Conservation (phyloP, 164 flowering plant species). For the Litsea cubeba region DNA sequence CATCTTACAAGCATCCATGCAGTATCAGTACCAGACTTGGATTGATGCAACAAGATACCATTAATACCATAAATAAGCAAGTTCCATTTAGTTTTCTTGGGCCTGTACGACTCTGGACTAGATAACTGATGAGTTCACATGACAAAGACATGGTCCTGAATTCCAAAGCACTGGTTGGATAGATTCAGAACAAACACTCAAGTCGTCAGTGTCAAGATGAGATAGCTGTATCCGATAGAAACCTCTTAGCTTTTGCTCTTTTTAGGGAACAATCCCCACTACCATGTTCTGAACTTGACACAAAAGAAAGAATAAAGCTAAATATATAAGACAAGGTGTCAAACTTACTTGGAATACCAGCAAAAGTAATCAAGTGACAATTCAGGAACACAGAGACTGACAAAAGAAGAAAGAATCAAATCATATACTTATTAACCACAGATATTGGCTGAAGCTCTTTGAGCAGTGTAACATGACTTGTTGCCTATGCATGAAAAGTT, state of each 20-base stretch:
- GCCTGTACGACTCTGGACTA: not conserved
- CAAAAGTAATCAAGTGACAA: slow-evolving; percentile 1
- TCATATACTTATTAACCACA: slow-evolving; percentile 1
- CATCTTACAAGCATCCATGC: not conserved
- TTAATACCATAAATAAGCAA: not conserved
- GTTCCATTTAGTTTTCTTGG: not conserved
- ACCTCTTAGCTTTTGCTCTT: slow-evolving; percentile 8
- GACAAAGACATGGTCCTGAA: not conserved
- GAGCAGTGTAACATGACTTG: not conserved
- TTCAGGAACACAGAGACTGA: slow-evolving; percentile 1
- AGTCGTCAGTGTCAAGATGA: slow-evolving; percentile 8
- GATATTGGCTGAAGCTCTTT: not conserved
- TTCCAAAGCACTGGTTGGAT: slow-evolving; percentile 3
- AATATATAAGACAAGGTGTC: not conserved
- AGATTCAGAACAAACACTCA: not conserved
- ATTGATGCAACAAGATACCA: not conserved
- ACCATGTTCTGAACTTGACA: slow-evolving; percentile 2
- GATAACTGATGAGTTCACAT: not conserved
- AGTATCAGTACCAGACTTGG: not conserved
- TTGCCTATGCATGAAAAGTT: not conserved
- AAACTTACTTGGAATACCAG: slow-evolving; percentile 2
- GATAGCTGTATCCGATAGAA: slow-evolving; percentile 16
- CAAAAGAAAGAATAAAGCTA: slow-evolving; percentile 3
- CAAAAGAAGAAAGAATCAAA: not conserved
- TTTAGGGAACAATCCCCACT: slow-evolving; percentile 9